Evolutionary conservation across 1,139 yeast genomes (phyloP), one percentile per base, ranked within the genome.

Genomic region (Geotrichum reessii): DNA sequence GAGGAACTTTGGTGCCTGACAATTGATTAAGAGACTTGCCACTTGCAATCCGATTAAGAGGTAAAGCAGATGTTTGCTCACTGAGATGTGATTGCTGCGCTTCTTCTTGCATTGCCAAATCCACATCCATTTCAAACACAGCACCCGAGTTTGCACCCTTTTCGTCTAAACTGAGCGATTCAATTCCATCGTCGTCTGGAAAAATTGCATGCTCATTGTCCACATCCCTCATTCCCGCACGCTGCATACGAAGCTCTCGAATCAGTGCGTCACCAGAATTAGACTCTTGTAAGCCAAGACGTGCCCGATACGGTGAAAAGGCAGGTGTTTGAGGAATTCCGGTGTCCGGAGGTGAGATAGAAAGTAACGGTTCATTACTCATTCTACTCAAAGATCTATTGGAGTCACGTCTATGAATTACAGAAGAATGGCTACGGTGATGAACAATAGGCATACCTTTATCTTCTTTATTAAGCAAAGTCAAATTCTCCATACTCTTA

Each of bases 111-210:
- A 12, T 27, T 12, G n/a, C 53, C 25, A 37, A 17, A 19, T 60
- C 61, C 14, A 65, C 68, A 48, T 67, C 71, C 67, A 68, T 66
- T 40, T 63, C 58, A 55, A 68, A 68, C 14, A 68, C 61, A 14
- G 63, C 67, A 24, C 62, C 67, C 50, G 52, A 28, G n/a, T 37
- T 25, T 17, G 49, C 48, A 14, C 50, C 31, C 31, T 54, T 49
- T 9, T 54, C 56, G 21, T 54, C 47, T 0, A 54, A 28, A 14
- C 47, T 54, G 12, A 54, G 40, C 12, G 48, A 9, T 22, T 54
- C 56, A 14, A 51, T 27, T 14, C 50, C 52, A 8, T 42, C 56
- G 12, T 54, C 56, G n/a, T 58, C 60, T 14, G 52, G 57, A n/a
- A 47, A 44, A 17, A 54, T 44, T 3, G 52, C 59, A 33, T 51